Conservation (phyloP, 306 rosid species). For the Gleditsia sinensis region DNA sequence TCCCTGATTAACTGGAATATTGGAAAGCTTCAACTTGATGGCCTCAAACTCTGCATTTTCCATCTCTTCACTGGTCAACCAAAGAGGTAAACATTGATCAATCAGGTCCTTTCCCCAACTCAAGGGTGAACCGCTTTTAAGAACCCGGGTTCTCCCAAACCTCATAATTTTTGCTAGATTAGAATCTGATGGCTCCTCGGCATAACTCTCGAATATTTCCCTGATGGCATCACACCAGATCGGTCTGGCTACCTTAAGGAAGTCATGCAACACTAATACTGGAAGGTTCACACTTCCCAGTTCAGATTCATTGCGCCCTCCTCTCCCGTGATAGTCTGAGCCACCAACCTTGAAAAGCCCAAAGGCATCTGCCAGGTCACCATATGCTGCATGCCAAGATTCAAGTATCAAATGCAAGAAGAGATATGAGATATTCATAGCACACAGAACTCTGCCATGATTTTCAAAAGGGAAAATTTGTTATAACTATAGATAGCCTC, state of each 20-base stretch:
- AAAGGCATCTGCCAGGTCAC: conserved; percentile 77
- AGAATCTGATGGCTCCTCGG: conserved; percentile 78
- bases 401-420: not conserved
- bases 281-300: conserved; percentile 98
- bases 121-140: conserved; percentile 57
- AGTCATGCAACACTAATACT: conserved; percentile 63
- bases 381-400: conserved; percentile 59
- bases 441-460: not conserved
- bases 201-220: conserved; percentile 63
- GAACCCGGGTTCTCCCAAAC: conserved; percentile 62
- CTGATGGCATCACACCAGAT: conserved; percentile 82
- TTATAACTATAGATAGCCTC: not conserved
- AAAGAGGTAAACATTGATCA: conserved; percentile 69
- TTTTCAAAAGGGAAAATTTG: not conserved
- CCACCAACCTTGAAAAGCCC: conserved; percentile 94
- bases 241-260: conserved; percentile 82
- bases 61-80: conserved; percentile 84
- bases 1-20: conserved; percentile 52
- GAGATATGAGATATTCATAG: too few species aligned
- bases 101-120: conserved; percentile 61
- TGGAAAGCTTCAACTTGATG: conserved; percentile 69
- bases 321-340: conserved; percentile 89
- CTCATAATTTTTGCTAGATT: conserved; percentile 62
- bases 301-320: conserved; percentile 79
- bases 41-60: conserved; percentile 71